Percentiles rank a stretch among this genome's conserved stretches.
Conservation (phyloP, 495 filamentous ascomycete genomes). For the Letharia columbiana region DNA sequence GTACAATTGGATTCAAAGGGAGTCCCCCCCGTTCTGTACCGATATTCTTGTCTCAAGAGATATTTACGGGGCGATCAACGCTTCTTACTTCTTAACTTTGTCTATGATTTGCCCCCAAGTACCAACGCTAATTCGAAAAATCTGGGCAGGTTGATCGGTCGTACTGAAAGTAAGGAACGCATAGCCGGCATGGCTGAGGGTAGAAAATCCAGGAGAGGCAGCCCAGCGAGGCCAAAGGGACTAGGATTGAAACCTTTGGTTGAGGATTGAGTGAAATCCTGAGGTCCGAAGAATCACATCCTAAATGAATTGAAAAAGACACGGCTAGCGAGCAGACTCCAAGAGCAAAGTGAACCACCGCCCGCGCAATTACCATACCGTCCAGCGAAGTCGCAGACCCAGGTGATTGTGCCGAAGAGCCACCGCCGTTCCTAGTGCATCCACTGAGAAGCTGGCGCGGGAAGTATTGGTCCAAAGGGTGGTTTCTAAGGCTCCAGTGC, state of each 20-base stretch:
- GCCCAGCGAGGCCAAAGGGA: slow-evolving; percentile 18
- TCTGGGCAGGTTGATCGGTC: slow-evolving; percentile 3
- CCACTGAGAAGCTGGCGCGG: not conserved
- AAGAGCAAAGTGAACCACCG: not conserved
- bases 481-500: not conserved
- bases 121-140: not conserved
- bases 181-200: slow-evolving; percentile 20
- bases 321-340: not conserved
- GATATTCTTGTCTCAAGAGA: not conserved
- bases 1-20: not conserved
- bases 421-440: not conserved
- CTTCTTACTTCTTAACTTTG: not conserved
- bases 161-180: slow-evolving; percentile 16
- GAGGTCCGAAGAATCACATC: not conserved
- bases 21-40: not conserved
- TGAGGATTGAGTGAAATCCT: slow-evolving; percentile 14
- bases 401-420: not conserved
- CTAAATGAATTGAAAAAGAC: not conserved
- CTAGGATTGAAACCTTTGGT: slow-evolving; percentile 13
- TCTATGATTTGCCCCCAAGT: not conserved
- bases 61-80: not conserved
- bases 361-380: not conserved
- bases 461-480: not conserved
- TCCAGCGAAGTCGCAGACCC: not conserved
- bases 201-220: slow-evolving; percentile 17